Conservation (phyloP, 2,329 filamentous ascomycete genomes). For the Cercospora beticola region DNA sequence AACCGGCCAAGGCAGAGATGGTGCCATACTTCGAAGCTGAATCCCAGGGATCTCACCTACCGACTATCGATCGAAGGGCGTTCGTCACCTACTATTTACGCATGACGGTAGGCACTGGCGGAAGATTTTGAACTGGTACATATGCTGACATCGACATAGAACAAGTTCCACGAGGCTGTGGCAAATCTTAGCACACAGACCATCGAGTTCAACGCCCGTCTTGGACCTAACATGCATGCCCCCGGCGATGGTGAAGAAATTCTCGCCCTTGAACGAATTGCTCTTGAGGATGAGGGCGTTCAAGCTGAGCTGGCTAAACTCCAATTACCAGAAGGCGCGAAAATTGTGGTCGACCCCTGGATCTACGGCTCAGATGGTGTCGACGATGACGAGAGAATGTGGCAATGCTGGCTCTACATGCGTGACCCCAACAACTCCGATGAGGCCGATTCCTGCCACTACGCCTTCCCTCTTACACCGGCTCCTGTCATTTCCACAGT, state of each 20-base stretch:
- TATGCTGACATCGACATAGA: slow-evolving; percentile 39
- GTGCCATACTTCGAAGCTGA: slow-evolving; percentile 38
- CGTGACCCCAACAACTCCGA: slow-evolving; percentile 59
- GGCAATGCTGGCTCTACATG: slow-evolving; percentile 66
- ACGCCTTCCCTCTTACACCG: slow-evolving; percentile 65
- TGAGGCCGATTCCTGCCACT: slow-evolving; percentile 65
- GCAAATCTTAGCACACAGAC: slow-evolving; percentile 53
- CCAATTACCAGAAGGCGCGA: slow-evolving; percentile 57
- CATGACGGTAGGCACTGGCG: slow-evolving; percentile 54
- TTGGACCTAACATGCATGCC: slow-evolving; percentile 58
- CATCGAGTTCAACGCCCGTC: slow-evolving; percentile 59
- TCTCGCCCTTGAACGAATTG: slow-evolving; percentile 57
- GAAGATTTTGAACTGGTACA: neutral
- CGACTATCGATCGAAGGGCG: slow-evolving; percentile 52
- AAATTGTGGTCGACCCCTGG: slow-evolving; percentile 64
- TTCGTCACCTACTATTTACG: slow-evolving; percentile 56
- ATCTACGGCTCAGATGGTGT: slow-evolving; percentile 63
- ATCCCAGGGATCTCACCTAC: slow-evolving; percentile 38
- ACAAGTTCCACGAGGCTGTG: slow-evolving; percentile 62
- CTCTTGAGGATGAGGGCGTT: slow-evolving; percentile 56
- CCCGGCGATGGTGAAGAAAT: slow-evolving; percentile 61
- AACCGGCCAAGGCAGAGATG: slow-evolving; percentile 37
- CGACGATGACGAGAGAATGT: slow-evolving; percentile 40
- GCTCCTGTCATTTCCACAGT: slow-evolving; percentile 64
- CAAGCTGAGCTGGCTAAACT: slow-evolving; percentile 60